Evolutionary conservation across 2,329 filamentous ascomycete species (phyloP), one percentile per base, ranked within the genome.

Genomic region (Dothideomycetidae sp.): DNA sequence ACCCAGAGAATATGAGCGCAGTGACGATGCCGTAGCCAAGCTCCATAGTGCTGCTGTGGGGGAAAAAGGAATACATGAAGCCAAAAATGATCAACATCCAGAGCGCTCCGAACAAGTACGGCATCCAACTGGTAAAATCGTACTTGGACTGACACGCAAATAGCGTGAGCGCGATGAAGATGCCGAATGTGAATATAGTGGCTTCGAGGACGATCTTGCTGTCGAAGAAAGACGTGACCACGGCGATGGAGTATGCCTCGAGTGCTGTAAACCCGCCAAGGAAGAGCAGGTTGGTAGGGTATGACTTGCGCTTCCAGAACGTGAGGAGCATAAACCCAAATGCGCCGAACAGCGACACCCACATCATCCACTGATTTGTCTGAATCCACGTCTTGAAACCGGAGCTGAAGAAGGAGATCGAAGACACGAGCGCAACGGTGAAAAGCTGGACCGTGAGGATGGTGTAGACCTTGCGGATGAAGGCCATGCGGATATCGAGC

Each of bases 91-190:
- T 70, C 42, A 94, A 63, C 5, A 81, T 78, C 90, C 90, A 96
- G 12, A 98, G 71, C 0, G 70, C 78, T 41, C 86, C 86, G 52
- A 92, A 92, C 3, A 96, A 73, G 57, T 94, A 96, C 12, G 90
- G 88, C 67, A 88, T 82, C 88, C 90, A 98, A 46, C 75, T 79
- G 1, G 88, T 96, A 58, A 98, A 98, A 66, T 98, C 90, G 56
- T 98, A 98, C 59, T 92, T 93, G 46, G 81, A 82, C 67, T 98
- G 90, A 72, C 86, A 93, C 34, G 90, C 90, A 58, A 98, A 96
- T 31, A 86, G 60, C 3, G 71, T 77, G 40, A 78, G 57, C 18
- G 67, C 71, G 31, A 77, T 59, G 51, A 78, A 78, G 49, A 78
- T 73, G 36, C 65, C 74, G 7, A 75, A 58, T 1, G 90, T 98